These are phyloP conservation scores for Agastache rugosa DNA, from an alignment of 257 asterid genomes.

Conservation along the genomic window DNA sequence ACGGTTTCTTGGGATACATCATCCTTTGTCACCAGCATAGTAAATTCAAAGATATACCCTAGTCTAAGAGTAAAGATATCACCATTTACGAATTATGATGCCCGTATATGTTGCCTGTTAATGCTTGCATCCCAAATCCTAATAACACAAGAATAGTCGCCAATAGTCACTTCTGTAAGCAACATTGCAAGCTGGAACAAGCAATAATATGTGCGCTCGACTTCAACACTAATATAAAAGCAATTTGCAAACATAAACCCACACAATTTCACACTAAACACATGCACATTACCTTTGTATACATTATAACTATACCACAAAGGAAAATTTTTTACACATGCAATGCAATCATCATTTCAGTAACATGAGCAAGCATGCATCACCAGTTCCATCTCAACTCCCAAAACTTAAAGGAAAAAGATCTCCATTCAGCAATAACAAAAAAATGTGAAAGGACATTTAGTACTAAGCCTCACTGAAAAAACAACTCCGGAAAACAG, in stretches of 20 bases:
- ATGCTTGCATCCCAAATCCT: neutral
- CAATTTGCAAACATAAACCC: neutral
- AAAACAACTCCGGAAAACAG: neutral
- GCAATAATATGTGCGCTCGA: neutral
- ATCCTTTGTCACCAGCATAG: slow-evolving; percentile 17
- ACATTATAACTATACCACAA: neutral
- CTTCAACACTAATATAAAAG: neutral
- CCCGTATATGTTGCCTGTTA: neutral
- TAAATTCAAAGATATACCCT: neutral
- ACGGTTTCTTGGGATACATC: slow-evolving; percentile 1
- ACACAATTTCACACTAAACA: neutral
- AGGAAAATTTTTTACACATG: neutral
- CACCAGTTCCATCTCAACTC: slow-evolving; percentile 3
- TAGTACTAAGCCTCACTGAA: neutral
- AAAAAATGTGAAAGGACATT: neutral
- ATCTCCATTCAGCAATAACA: neutral
- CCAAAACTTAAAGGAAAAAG: neutral
- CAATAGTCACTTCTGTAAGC: neutral
- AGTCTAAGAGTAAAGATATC: slow-evolving; percentile 11
- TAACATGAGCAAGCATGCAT: slow-evolving; percentile 8
- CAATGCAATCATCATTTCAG: neutral
- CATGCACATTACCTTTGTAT: neutral
- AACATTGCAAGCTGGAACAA: slow-evolving; percentile 5
- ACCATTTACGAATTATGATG: neutral
- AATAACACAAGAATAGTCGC: neutral